Base-by-base conservation (phyloP, 208 protist genomes). In the Acanthamoeba healyi region DNA sequence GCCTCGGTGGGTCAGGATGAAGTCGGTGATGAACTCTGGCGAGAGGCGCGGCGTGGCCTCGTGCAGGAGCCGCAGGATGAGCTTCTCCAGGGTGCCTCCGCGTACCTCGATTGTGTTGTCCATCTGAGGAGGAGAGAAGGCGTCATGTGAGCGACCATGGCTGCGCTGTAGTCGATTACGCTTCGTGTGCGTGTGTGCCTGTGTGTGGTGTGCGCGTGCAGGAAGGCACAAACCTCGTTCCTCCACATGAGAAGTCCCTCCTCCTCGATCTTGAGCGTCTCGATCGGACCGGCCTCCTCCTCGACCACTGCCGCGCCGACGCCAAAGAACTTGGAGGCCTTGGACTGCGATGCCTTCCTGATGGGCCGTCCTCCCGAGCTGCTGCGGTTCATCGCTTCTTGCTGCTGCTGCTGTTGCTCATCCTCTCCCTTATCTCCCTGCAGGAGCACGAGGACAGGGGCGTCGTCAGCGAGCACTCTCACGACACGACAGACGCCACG, bases 31-130 rank as follows among this genome's bases (percentile, higher is more conserved):
- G 40, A 44, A 81, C 5, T 81, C 72, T 7, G 72, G 72, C 14
- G 72, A 40, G 34, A 81, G 9, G 24, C 40, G 34, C 38, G 72
- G 72, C 19, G 72, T 81, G 72, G 34, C 72, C 36, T 81, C 72
- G 72, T 81, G 72, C 34, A 51, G 40, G 22, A 81, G 72, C 24
- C 72, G 72, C 36, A 29, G 22, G 40, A 81, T 32, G 72, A 81
- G 72, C 72, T 81, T 81, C 72, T 81, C 72, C 72, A 81, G 40
- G 4, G 72, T 81, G 34, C 72, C 72, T 6, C 72, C 72, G 14
- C 40, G 34, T 7, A 81, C 26, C 72, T 81, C 72, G 26, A 81
- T 81, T 6, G 29, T 51, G 72, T 81, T 49, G 26, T 49, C 40
- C 10, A 44, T 51, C 72, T 51, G 40, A n/a, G n/a, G n/a, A n/a